Evolutionary conservation across 805 yeast genomes (phyloP), one percentile per base, ranked within the genome.

Genomic region (Pichia deserticola): DNA sequence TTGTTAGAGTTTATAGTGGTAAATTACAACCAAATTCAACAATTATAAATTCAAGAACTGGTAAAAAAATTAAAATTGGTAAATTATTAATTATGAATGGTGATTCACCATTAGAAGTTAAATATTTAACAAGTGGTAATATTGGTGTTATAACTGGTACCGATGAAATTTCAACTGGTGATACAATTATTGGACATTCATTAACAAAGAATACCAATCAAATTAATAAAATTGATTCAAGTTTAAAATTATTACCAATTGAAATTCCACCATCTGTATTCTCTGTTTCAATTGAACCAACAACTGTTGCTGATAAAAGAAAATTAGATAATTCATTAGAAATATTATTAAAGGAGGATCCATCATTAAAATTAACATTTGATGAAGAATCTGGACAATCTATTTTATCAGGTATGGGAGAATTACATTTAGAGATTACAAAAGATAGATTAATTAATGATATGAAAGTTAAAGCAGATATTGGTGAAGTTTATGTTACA

Each of bases 361-460:
- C 99, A 4, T 86, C 96, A 45, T 72, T 93, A 53, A 77, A 79
- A 33, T 76, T 88, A 7, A 67, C 78, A 4, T 76, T 73, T 45
- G 87, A 93, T 63, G 90, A 88, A 51, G 98, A 92, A 57, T 73
- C 88, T 49, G 96, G 93, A 7, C 97, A 93, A 68, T 82, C 90
- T 2, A 77, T 90, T 30, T 67, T 93, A 33, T 82, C 96, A 20
- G 99, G 99, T 34, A 92, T 92, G 98, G 99, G 99, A 39, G 98
- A 93, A 61, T 73, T 93, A 44, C 99, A 93, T 68, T 73, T 93
- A 45, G 98, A 93, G 57, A 89, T 93, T 56, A 86, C 93, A 1
- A 75, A 74, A 44, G 93, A 88, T 58, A 73, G 97, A 49, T 73
- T 89, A 40, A 68, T 87, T n/a, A 78, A 77, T 40, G 96, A 89